Base-by-base conservation (phyloP, 441 rosid species). In the Aquilaria agallochum region DNA sequence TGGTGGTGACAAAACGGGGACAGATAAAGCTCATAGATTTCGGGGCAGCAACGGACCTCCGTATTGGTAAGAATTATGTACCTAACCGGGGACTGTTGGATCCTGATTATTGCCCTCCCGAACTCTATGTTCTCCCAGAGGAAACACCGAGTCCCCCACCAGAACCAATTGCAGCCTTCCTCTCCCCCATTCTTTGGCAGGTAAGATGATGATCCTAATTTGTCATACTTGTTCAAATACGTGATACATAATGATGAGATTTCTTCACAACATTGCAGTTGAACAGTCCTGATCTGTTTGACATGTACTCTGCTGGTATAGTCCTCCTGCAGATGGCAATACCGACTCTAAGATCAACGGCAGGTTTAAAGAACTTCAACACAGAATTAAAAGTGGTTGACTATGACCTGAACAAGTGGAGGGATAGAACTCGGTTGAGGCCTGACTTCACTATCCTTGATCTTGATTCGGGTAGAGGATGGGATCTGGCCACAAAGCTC, bases 131-230 rank as follows among this genome's bases (percentile, higher is more conserved):
- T 49, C 95, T 94, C 60, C 99, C 99, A 0, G 97, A 90, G 81
- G 84, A 86, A 78, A 90, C 97, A n/a, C 99, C 96, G 1, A 83
- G 80, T 56, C 99, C 97, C 64, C 98, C 98, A 20, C 96, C 96
- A 0, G 97, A 85, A 80, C 98, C 98, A 0, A 77, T 90, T 56
- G 99, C 97, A 49, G 96, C 99, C 51, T 76, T 94, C 46, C 82
- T 94, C 63, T 94, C 97, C 63, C 99, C 99, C 3, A 75, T 94
- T 69, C 59, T 89, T 5, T 90, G 97, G 99, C 99, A 88, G 97
- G 98, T 89, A 69, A 14, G 12, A 31, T 10, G 14, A 55, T 40
- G 55, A 48, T 31, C 44, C 36, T 33, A 56, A 36, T 36, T 4
- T 8, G 42, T 8, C 42, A 8, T 34, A 48, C 5, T 34, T 27